These are phyloP conservation scores for Bisporella sp. DNA, from an alignment of 2,329 filamentous ascomycete genomes.

Conservation along the genomic window DNA sequence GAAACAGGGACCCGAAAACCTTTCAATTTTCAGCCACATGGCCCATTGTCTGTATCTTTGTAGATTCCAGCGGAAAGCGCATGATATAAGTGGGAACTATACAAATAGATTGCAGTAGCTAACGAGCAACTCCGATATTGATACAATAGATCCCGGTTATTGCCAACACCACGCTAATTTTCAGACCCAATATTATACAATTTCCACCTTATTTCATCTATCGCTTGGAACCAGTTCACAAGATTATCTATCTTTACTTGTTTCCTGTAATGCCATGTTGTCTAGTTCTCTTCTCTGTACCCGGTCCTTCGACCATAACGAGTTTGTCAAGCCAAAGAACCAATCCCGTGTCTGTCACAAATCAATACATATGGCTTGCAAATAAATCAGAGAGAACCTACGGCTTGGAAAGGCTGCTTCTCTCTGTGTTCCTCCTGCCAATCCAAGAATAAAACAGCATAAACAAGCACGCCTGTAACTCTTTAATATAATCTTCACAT, in stretches of 20 bases:
- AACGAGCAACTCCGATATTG: too few species aligned
- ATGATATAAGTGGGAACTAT: too few species aligned
- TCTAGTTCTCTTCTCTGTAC: constrained; percentile 12
- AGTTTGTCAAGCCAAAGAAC: constrained; percentile 33
- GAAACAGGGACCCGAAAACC: too few species aligned
- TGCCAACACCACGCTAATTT: neutral
- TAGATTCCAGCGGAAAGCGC: too few species aligned
- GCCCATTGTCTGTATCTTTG: too few species aligned
- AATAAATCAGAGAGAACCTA: constrained; percentile 28
- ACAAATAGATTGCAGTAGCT: too few species aligned
- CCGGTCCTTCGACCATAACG: constrained; percentile 25
- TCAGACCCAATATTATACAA: neutral
- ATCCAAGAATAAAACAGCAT: constrained; percentile 57
- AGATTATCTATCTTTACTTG: constrained; percentile 10
- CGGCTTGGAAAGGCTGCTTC: constrained; percentile 42
- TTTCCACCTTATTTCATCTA: neutral
- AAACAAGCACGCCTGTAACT: constrained; percentile 43
- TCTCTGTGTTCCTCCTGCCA: constrained; percentile 32
- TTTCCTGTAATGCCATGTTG: constrained; percentile 13
- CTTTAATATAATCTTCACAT: constrained; percentile 8
- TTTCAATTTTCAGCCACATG: too few species aligned
- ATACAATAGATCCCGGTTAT: too few species aligned
- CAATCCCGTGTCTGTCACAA: constrained; percentile 25
- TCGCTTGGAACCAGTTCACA: neutral
- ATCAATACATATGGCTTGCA: too few species aligned